These are phyloP conservation scores for Arabidopsis lyrata DNA, from an alignment of 441 rosid species.

Conservation along the genomic window DNA sequence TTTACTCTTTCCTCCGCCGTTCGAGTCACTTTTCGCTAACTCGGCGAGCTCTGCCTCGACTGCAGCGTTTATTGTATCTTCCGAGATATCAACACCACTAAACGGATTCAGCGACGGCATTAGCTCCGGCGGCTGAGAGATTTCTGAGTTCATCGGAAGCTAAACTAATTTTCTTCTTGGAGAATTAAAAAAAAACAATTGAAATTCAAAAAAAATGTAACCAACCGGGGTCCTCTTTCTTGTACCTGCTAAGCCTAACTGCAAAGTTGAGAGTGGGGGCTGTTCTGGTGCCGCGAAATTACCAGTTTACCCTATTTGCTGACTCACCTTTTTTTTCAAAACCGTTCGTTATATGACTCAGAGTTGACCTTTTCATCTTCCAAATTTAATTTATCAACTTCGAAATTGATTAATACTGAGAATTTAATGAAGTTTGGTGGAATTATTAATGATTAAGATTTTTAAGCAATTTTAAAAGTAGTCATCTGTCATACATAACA, in stretches of 20 bases:
- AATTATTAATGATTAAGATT: neutral
- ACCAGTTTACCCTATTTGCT: slow-evolving; percentile 17
- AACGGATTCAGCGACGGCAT: neutral
- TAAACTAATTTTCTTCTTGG: neutral
- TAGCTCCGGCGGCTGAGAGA: neutral
- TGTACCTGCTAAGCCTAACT: slow-evolving; percentile 27
- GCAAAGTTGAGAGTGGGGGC: slow-evolving; percentile 30
- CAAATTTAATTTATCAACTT: no score
- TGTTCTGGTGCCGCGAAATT: neutral
- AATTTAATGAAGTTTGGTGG: neutral
- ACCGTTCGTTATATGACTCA: neutral
- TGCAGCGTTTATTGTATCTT: slow-evolving; percentile 35
- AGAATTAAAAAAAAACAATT: neutral
- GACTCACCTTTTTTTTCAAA: neutral
- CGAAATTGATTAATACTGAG: no score
- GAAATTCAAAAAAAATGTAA: slow-evolving; percentile 23
- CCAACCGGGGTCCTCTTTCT: neutral
- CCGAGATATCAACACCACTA: neutral
- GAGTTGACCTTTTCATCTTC: neutral
- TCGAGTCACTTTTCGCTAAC: slow-evolving; percentile 34
- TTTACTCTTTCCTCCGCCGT: slow-evolving; percentile 13
- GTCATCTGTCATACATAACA: neutral
- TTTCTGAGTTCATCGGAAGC: slow-evolving; percentile 22
- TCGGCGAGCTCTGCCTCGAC: slow-evolving; percentile 41
- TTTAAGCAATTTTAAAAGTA: neutral